phyloP scores from a whole-genome alignment of 2,329 filamentous ascomycete species.

The Colletotrichum sp. region DNA sequence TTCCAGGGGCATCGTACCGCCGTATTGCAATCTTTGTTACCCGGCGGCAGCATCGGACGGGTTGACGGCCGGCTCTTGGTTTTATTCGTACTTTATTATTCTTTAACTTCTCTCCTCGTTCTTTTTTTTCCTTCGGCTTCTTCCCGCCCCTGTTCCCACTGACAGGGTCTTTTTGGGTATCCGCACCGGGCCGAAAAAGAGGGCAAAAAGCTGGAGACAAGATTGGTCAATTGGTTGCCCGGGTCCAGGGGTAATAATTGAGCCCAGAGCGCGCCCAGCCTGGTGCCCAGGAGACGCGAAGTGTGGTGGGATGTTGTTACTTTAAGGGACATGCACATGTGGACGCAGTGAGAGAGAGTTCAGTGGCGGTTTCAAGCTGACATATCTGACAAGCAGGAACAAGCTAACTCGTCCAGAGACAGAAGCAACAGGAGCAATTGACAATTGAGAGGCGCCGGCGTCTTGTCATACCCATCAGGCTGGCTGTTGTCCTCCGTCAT shows the following conservation, averaged over 20 bases:
- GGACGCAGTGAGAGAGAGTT: background rate
- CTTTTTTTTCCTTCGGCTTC: background rate
- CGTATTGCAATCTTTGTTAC: background rate
- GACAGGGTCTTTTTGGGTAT: slow-evolving; percentile 3
- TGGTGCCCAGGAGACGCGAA: background rate
- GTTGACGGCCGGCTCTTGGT: background rate
- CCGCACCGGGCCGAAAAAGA: slow-evolving; percentile 11
- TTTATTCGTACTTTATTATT: background rate
- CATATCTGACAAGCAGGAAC: background rate
- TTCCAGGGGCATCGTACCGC: background rate
- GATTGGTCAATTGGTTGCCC: slow-evolving; percentile 9
- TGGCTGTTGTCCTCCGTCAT: background rate
- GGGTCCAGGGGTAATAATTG: background rate
- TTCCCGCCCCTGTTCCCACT: slow-evolving; percentile 5
- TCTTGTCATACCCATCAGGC: background rate
- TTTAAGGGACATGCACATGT: background rate
- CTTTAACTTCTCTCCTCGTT: background rate
- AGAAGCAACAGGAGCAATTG: background rate
- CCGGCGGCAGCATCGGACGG: background rate
- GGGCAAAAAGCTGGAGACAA: background rate
- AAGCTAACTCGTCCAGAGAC: background rate
- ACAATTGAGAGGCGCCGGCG: background rate
- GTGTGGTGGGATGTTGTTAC: background rate
- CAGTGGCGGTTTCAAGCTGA: background rate
- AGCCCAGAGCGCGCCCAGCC: background rate